A percentile compares a stretch with the other conserved stretches of the same genome.
Conservation (phyloP, 1,284 basidiomycete genomes). For the Tilletia caries region DNA sequence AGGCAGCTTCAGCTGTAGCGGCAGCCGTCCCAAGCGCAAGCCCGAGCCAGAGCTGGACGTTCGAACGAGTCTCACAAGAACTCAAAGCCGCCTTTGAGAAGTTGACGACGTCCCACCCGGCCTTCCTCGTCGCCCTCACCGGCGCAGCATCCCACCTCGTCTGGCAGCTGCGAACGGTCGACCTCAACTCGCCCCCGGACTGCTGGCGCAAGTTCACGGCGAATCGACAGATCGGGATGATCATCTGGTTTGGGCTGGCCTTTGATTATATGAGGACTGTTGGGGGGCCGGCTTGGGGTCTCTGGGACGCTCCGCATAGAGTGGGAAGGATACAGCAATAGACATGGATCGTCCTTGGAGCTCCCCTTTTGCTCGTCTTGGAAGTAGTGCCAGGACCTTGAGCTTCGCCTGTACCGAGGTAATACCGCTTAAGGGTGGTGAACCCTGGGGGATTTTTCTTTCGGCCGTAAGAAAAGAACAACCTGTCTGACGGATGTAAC, state of each 20-base stretch:
- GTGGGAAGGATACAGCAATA: too few relatives aligned
- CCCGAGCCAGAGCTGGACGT: too few relatives aligned
- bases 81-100: conserved; percentile 58
- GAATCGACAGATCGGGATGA: conserved; percentile 83
- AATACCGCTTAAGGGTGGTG: too few relatives aligned
- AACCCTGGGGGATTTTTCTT: too few relatives aligned
- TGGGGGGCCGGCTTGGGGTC: neutral
- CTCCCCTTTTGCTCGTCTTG: too few relatives aligned
- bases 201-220: conserved; percentile 88
- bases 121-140: conserved; percentile 70
- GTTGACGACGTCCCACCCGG: conserved; percentile 65
- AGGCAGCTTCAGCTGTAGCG: too few relatives aligned
- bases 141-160: conserved; percentile 74
- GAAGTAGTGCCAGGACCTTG: too few relatives aligned
- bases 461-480: too few relatives aligned
- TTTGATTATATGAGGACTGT: conserved; percentile 66
- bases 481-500: too few relatives aligned
- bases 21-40: too few relatives aligned
- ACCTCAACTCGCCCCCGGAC: conserved; percentile 75
- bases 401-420: too few relatives aligned
- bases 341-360: too few relatives aligned
- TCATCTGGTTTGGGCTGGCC: conserved; percentile 79
- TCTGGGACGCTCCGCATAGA: neutral
- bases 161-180: conserved; percentile 66
- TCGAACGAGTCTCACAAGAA: conserved; percentile 46